These are phyloP conservation scores for Tremella yokohamensis DNA, from an alignment of 768 basidiomycete genomes.

Conservation along the genomic window DNA sequence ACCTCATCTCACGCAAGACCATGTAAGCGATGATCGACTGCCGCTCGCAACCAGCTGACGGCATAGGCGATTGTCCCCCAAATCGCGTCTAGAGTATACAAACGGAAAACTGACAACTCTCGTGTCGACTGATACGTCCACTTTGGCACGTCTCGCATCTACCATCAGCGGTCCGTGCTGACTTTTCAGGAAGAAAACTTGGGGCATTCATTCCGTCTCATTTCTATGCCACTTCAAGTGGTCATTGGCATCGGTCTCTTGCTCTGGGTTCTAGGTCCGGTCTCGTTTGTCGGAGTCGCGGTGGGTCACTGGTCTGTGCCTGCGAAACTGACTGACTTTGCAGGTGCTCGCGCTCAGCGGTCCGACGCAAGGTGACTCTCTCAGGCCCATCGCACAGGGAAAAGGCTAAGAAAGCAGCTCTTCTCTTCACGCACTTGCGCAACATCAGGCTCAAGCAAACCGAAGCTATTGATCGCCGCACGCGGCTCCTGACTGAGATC, in stretches of 20 bases:
- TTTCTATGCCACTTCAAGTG: slow-evolving; percentile 61
- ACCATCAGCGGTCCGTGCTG: background rate
- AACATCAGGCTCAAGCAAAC: slow-evolving; percentile 39
- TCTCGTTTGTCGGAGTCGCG: slow-evolving; percentile 60
- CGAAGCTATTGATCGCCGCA: slow-evolving; percentile 64
- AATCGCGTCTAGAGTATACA: slow-evolving; percentile 60
- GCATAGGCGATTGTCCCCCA: slow-evolving; percentile 58
- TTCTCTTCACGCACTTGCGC: too few relatives aligned
- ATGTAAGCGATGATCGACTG: slow-evolving; percentile 42
- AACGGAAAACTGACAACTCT: slow-evolving; percentile 68
- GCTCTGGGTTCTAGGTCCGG: slow-evolving; percentile 64
- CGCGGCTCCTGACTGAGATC: slow-evolving; percentile 64
- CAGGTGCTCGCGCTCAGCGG: slow-evolving; percentile 9
- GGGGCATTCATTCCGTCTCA: background rate
- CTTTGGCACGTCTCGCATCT: slow-evolving; percentile 10
- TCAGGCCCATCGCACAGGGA: too few relatives aligned
- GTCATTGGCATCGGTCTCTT: slow-evolving; percentile 62
- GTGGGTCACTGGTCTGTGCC: background rate
- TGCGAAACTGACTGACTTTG: background rate
- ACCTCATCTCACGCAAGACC: slow-evolving; percentile 63
- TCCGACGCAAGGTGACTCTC: background rate
- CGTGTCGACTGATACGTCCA: slow-evolving; percentile 54
- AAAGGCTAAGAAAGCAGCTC: too few relatives aligned
- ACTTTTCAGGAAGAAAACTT: slow-evolving; percentile 8
- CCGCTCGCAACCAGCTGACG: slow-evolving; percentile 3